Conservation (phyloP, 2,329 filamentous ascomycete species). For the Amauroascus niger region DNA sequence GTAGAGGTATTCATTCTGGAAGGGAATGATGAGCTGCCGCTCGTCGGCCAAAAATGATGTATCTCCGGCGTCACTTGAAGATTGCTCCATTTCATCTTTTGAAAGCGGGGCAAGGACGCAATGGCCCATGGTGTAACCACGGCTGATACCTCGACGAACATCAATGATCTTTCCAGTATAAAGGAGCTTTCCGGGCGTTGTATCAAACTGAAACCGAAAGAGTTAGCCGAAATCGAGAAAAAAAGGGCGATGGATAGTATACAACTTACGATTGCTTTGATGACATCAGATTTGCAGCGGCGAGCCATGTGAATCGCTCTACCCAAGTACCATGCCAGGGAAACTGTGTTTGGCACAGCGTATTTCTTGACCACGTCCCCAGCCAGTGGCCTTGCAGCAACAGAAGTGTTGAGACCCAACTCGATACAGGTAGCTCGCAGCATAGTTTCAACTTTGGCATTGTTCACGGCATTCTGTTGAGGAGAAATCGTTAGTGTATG, state of each 20-base stretch:
- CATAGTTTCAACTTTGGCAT: constrained; percentile 19
- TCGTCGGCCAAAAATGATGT: neutral
- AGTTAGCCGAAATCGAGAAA: constrained; percentile 8
- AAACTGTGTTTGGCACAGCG: constrained; percentile 23
- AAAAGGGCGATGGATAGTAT: neutral
- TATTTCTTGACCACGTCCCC: constrained; percentile 22
- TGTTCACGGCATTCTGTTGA: neutral
- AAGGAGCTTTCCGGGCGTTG: constrained; percentile 28
- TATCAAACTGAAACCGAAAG: constrained; percentile 21
- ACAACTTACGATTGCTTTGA: constrained; percentile 35
- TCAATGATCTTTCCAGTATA: constrained; percentile 40
- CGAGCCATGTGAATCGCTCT: constrained; percentile 22
- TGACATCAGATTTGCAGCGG: constrained; percentile 25
- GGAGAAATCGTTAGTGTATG: neutral
- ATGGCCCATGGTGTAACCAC: constrained; percentile 33
- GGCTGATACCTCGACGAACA: constrained; percentile 31
- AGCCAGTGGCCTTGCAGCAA: constrained; percentile 18
- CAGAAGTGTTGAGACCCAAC: constrained; percentile 19
- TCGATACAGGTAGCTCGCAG: constrained; percentile 20
- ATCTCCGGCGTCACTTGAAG: constrained; percentile 3
- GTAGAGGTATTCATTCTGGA: constrained; percentile 25
- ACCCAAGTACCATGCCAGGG: constrained; percentile 23
- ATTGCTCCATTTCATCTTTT: constrained; percentile 13
- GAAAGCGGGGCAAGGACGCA: constrained; percentile 25
- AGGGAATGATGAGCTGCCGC: constrained; percentile 22